Base-by-base conservation (phyloP, 148 eudicot genomes). In the Selenicereus undatus region DNA sequence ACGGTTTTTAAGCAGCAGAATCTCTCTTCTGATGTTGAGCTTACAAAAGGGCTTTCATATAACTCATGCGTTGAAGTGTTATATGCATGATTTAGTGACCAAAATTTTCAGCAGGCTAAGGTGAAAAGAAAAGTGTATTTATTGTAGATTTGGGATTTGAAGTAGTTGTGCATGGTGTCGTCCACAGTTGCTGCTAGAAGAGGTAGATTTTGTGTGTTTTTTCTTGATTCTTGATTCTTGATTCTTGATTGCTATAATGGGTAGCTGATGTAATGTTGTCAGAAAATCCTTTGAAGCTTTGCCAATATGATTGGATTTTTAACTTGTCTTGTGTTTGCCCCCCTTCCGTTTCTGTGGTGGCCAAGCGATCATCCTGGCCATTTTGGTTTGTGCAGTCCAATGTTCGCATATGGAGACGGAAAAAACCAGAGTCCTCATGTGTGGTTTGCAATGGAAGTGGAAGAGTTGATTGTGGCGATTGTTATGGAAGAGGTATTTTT, bases 361-460 rank as follows among this genome's bases (percentile, higher is more conserved):
- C 48, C 51, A 5, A 36, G 3, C 3, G 10, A 35, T 27, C 75
- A 16, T 17, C 42, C 75, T 18, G 26, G 11, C 24, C 16, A 51
- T 27, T 3, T 18, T 60, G 26, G 71, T 77, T 75, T 24, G 81
- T 86, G 86, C 87, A 94, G 98, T 92, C 97, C 39, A 92, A 92
- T 91, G 93, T 94, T 58, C 77, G 88, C 76, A 83, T 42, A 85
- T 87, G 87, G 88, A 80, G 64, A 71, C 85, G 85, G 76, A 76
- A 65, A 86, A 85, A 74, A 78, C 92, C 98, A 29, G 90, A 88
- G 75, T 93, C 94, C 20, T 86, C 90, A 11, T 92, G 97, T 75
- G 91, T 88, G 51, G 86, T 86, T 22, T 94, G 98, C 82, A 71
- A 83, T 78, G 98, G 98, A 18, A 88, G 88, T 76, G 97, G 97